Evolutionary conservation across 495 filamentous ascomycete species (phyloP).

Genomic region (Hapsidospora chrysogenum): DNA sequence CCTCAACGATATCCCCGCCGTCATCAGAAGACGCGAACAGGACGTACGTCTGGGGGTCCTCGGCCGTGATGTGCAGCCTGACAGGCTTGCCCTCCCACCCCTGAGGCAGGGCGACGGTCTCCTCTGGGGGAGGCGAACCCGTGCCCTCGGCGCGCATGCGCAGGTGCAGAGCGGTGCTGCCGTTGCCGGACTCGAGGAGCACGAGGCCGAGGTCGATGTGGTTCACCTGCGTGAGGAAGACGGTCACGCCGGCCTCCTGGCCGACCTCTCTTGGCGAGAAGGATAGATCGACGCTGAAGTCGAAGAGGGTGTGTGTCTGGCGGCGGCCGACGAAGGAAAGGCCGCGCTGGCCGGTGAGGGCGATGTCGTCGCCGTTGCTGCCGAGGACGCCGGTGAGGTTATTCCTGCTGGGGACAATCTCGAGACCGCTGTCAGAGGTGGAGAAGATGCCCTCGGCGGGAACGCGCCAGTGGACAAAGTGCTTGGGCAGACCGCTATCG

Average conservation of each 20-base stretch:
- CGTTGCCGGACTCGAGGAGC: too few relatives aligned
- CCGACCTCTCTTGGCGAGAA: constrained; percentile 17
- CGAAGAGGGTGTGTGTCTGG: constrained; percentile 33
- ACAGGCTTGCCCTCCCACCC: too few relatives aligned
- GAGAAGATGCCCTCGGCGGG: constrained; percentile 17
- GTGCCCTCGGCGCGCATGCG: too few relatives aligned
- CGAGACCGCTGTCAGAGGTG: constrained; percentile 17
- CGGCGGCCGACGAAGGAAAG: constrained; percentile 26
- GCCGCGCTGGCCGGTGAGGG: constrained; percentile 9
- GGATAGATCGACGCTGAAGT: constrained; percentile 21
- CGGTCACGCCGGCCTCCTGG: constrained; percentile 25
- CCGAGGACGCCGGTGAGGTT: constrained; percentile 18
- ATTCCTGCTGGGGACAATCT: constrained; percentile 16
- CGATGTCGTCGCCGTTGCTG: too few relatives aligned
- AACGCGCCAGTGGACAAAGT: constrained; percentile 28
- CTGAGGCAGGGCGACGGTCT: too few relatives aligned
- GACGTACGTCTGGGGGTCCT: too few relatives aligned
- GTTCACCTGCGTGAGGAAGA: constrained; percentile 35
- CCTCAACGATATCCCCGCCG: too few relatives aligned
- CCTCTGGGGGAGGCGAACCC: too few relatives aligned
- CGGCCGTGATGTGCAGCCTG: too few relatives aligned
- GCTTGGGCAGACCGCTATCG: constrained; percentile 16
- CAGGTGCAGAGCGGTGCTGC: too few relatives aligned
- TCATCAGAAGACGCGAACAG: too few relatives aligned
- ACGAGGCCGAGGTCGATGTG: too few relatives aligned